Evolutionary conservation across 2,329 filamentous ascomycete genomes (phyloP).

Genomic region (Fusarium neocosmosporiellum): DNA sequence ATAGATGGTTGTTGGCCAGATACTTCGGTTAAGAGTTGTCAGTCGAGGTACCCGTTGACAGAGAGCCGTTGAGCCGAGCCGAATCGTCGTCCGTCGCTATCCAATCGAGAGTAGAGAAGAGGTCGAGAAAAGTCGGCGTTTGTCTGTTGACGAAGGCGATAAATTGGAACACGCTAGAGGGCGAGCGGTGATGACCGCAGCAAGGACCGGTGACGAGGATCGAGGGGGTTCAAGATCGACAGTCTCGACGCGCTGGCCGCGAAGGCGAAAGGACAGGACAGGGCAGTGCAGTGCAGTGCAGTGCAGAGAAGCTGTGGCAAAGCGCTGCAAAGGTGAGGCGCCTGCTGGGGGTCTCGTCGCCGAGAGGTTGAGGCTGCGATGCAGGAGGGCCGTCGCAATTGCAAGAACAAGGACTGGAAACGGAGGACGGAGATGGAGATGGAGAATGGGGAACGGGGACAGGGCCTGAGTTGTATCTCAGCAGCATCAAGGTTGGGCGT

Average conservation of each 20-base stretch:
- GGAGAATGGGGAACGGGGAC: constrained; percentile 41
- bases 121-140: background rate
- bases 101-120: constrained; percentile 7
- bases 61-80: constrained; percentile 32
- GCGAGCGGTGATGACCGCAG: constrained; percentile 15
- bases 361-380: constrained; percentile 34
- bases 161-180: constrained; percentile 16
- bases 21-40: constrained; percentile 21
- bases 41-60: constrained; percentile 14
- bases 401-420: constrained; percentile 38
- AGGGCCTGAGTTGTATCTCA: constrained; percentile 45
- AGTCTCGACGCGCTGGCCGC: constrained; percentile 24
- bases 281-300: background rate
- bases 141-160: background rate
- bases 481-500: constrained; percentile 41
- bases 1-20: constrained; percentile 4
- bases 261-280: constrained; percentile 9
- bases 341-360: constrained; percentile 24
- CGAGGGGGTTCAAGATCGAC: constrained; percentile 4
- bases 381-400: constrained; percentile 42
- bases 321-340: constrained; percentile 19
- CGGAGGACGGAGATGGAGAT: constrained; percentile 23
- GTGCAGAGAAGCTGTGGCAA: constrained; percentile 11
- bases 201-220: constrained; percentile 19
- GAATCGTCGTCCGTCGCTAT: constrained; percentile 20